Evolutionary conservation across 768 basidiomycete species (phyloP).

Genomic region (Glaciozyma martinii): DNA sequence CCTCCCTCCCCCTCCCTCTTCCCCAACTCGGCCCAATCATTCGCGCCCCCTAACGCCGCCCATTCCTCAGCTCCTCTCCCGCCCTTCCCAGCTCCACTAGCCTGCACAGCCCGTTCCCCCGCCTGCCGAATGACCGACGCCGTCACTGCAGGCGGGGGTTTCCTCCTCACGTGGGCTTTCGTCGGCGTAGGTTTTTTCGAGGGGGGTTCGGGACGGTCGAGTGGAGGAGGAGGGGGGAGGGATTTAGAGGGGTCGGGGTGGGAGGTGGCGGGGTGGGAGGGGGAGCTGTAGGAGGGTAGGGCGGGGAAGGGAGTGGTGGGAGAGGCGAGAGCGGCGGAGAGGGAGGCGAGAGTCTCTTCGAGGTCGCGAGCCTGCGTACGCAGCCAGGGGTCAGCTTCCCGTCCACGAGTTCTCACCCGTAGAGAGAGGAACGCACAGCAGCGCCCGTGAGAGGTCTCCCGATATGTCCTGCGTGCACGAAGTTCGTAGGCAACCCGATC

Average conservation of each 20-base stretch:
- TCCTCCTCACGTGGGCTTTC: background rate
- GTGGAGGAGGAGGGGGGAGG: too few relatives aligned
- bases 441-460: background rate
- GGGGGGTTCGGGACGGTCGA: too few relatives aligned
- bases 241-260: too few relatives aligned
- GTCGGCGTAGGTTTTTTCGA: background rate
- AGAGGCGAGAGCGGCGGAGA: too few relatives aligned
- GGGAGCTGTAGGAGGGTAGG: too few relatives aligned
- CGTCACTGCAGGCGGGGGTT: background rate
- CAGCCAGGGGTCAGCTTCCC: background rate
- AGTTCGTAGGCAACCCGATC: background rate
- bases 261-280: too few relatives aligned
- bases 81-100: background rate
- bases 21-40: background rate
- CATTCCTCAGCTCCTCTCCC: too few relatives aligned
- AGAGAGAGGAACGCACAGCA: background rate
- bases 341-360: background rate
- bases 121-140: background rate
- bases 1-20: background rate
- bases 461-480: background rate
- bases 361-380: background rate
- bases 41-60: background rate
- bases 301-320: too few relatives aligned
- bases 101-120: background rate
- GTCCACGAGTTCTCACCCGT: background rate